Percentiles rank a stretch among this genome's conserved stretches.
Evolutionary conservation across 192 early-diverging fungal species (phyloP).

Genomic region (Jimgerdemannia flammicorona): DNA sequence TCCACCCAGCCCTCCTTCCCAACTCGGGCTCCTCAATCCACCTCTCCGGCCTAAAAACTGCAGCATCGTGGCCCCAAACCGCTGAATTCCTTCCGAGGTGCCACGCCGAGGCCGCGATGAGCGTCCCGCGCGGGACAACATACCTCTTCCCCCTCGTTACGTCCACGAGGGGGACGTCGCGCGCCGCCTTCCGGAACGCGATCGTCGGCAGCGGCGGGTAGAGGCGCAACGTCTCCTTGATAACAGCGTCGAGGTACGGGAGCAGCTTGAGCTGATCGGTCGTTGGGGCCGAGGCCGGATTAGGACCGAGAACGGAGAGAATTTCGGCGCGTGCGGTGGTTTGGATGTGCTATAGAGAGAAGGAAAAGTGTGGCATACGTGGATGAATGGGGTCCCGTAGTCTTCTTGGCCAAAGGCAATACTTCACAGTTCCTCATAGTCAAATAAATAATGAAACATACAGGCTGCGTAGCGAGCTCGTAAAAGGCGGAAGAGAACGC

Average conservation of each 20-base stretch:
- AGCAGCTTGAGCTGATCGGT: conserved; percentile 7
- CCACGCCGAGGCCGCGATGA: conserved; percentile 36
- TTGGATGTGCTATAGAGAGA: neutral
- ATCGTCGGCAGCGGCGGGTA: neutral
- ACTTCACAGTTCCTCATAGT: no score
- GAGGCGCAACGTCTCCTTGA: conserved; percentile 16
- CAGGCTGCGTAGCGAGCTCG: conserved; percentile 38
- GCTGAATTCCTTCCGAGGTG: conserved; percentile 20
- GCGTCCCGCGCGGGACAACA: conserved; percentile 39
- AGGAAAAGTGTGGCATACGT: no score
- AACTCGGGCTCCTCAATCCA: neutral
- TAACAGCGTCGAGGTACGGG: neutral
- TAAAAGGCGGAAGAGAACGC: conserved; percentile 35
- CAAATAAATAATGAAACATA: neutral
- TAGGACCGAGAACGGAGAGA: neutral
- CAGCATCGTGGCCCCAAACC: conserved; percentile 33
- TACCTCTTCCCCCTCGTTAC: conserved; percentile 18
- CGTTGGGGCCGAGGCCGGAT: neutral
- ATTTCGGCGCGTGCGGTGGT: neutral
- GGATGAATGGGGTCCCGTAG: neutral
- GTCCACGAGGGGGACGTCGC: conserved; percentile 8
- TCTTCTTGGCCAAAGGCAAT: no score
- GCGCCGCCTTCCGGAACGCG: conserved; percentile 2
- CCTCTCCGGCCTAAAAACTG: conserved; percentile 43
- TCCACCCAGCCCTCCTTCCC: neutral